These are phyloP conservation scores for Sclerotinia glacialis DNA, from an alignment of 2,329 filamentous ascomycete genomes.

Conservation along the genomic window DNA sequence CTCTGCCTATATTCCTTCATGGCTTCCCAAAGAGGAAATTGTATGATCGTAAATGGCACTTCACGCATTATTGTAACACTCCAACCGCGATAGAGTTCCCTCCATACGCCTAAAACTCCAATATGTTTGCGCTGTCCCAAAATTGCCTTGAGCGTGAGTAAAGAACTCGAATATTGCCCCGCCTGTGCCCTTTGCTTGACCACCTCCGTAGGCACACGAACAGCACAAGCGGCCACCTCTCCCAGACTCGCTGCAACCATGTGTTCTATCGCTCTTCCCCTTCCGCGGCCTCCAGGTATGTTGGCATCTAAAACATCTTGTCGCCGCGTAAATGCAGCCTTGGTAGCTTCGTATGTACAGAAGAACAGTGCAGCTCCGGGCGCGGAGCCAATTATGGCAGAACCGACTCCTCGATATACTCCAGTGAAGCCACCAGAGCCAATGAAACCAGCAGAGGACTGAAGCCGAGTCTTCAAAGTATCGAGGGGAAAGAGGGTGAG, in stretches of 20 bases:
- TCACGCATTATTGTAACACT: slow-evolving; percentile 90
- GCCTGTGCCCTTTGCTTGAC: slow-evolving; percentile 97
- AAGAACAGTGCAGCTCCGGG: slow-evolving; percentile 97
- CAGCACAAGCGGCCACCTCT: slow-evolving; percentile 86
- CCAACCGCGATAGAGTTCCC: slow-evolving; percentile 89
- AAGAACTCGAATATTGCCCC: slow-evolving; percentile 69
- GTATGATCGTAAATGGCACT: slow-evolving; percentile 94
- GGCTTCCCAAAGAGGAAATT: slow-evolving; percentile 95
- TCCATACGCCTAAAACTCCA: slow-evolving; percentile 61
- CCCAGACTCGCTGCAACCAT: slow-evolving; percentile 84
- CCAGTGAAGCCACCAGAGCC: slow-evolving; percentile 83
- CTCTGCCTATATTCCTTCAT: slow-evolving; percentile 71
- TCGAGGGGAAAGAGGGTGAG: slow-evolving; percentile 96
- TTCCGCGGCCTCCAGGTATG: slow-evolving; percentile 30
- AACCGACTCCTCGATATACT: slow-evolving; percentile 90
- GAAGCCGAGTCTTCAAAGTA: slow-evolving; percentile 96
- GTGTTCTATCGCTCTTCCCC: slow-evolving; percentile 53
- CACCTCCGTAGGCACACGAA: slow-evolving; percentile 93
- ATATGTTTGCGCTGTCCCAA: slow-evolving; percentile 47
- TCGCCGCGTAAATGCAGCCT: slow-evolving; percentile 42
- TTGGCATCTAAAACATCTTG: neutral
- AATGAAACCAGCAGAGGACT: slow-evolving; percentile 75
- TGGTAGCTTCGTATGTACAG: slow-evolving; percentile 83
- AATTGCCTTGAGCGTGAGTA: slow-evolving; percentile 68
- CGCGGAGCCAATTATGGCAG: slow-evolving; percentile 83